Evolutionary conservation across 2,329 filamentous ascomycete genomes (phyloP).

Genomic region (Karstenula rhodostoma): DNA sequence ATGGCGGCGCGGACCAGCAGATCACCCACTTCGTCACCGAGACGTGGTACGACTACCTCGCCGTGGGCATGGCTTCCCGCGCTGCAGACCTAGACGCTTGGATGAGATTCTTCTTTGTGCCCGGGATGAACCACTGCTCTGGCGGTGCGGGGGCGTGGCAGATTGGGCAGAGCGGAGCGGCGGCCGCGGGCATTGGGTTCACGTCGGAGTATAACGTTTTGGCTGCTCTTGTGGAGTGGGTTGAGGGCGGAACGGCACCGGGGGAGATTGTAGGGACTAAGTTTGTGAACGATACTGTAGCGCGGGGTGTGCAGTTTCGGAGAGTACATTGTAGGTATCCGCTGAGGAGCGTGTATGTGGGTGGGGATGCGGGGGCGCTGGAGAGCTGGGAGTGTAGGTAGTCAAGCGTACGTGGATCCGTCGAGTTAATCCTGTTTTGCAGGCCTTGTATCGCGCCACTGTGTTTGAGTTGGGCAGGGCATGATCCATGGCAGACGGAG

Average conservation of each 20-base stretch:
- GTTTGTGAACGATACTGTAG: conserved; percentile 21
- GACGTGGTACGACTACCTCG: conserved; percentile 56
- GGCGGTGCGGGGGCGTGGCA: conserved; percentile 56
- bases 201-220: conserved; percentile 34
- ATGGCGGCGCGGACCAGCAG: conserved; percentile 55
- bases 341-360: conserved; percentile 23
- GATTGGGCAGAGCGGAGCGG: conserved; percentile 36
- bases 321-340: conserved; percentile 37
- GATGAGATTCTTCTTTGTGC: conserved; percentile 60
- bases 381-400: conserved; percentile 26
- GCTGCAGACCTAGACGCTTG: conserved; percentile 45
- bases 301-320: conserved; percentile 21
- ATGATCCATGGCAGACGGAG: too few species aligned
- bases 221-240: conserved; percentile 27
- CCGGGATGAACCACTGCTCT: conserved; percentile 61
- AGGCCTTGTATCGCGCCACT: too few species aligned
- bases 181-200: conserved; percentile 27
- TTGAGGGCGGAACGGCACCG: conserved; percentile 27
- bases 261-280: conserved; percentile 26
- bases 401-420: too few species aligned
- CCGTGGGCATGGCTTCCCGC: conserved; percentile 21
- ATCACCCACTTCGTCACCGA: conserved; percentile 54
- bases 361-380: conserved; percentile 25
- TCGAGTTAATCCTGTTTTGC: too few species aligned
- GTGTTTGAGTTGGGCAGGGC: too few species aligned